Evolutionary conservation across 1,284 basidiomycete species (phyloP), one percentile per base, ranked within the genome.

Genomic region (Sphaerobolus stellatus): DNA sequence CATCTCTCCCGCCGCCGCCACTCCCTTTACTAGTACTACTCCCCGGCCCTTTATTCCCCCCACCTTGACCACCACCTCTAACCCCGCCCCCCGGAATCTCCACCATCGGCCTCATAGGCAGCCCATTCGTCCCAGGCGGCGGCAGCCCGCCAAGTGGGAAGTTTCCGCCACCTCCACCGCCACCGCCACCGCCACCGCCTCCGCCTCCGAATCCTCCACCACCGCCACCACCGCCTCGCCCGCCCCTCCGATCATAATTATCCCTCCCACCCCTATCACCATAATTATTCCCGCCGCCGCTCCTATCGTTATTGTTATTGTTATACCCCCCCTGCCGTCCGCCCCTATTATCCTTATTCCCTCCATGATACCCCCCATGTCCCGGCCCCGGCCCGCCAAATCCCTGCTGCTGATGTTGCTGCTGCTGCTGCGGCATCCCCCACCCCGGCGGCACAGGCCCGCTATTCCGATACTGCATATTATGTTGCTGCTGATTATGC

Each of bases 391-490:
- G 11, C 13, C 27, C 46, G 18, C 18, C 57, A 56, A n/a, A n/a
- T n/a, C n/a, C n/a, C n/a, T n/a, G n/a, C n/a, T 36, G 58, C 53
- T 48, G 59, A 41, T 18, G 60, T 52, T 33, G 57, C 34, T 28
- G 54, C 41, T 33, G 50, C 29, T 46, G 57, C 22, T 36, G 29
- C 30, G 50, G n/a, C n/a, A n/a, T n/a, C n/a, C n/a, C n/a, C n/a
- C n/a, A n/a, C n/a, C n/a, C n/a, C n/a, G n/a, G n/a, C n/a, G n/a
- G n/a, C n/a, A n/a, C n/a, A n/a, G n/a, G n/a, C n/a, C n/a, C n/a
- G n/a, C n/a, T n/a, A 43, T 43, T 43, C 22, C 28, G 41, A 3
- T 43, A 22, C 9, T 43, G 41, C n/a, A n/a, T n/a, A 22, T 22
- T 43, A 43, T 43, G 13, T 4, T 43, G 13, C 4, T 43, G 41